Base-by-base conservation (phyloP, 2,329 filamentous ascomycete species). In the Biscogniauxia sp. region DNA sequence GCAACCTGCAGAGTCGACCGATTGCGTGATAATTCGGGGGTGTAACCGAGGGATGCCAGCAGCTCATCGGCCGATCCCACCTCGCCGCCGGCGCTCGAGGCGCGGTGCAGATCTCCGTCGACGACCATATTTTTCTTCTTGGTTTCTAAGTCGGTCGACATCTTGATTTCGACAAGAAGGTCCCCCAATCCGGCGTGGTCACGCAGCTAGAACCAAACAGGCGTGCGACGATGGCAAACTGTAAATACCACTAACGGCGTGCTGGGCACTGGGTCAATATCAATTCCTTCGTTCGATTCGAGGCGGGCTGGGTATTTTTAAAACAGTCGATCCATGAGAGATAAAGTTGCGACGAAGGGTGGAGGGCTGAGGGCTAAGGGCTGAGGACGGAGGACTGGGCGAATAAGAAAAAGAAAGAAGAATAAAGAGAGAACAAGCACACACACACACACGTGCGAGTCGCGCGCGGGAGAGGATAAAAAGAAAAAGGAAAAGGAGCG, bases 1-100 rank as follows among this genome's bases (percentile, higher is more conserved):
- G 87, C 86, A 57, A 90, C 87, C 74, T 89, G 87, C 65, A 85
- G 79, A 1, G 87, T 90, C 52, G 87, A 89, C 58, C 88, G 82
- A 69, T 82, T 88, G 61, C 88, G 84, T 54, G 80, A 75, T 61
- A 90, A 75, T 75, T 90, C 87, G 58, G 86, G 80, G 73, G 84
- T 85, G 79, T 90, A 90, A 62, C 88, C 88, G 68, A 90, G 79
- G 61, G 82, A 83, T 66, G 84, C 83, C 67, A 90, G 81, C 57
- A 88, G 72, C 72, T 88, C 80, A 72, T 90, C 86, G 68, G 87
- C 86, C 60, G 82, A 79, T 64, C 73, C 75, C 53, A 66, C 74
- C 64, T 71, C 74, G 69, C 51, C 73, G 71, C 50, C 54, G 26
- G 55, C 54, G 45, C 50, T 54, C 37, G 67, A 64, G 51, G 59